phyloP scores from a whole-genome alignment of 805 yeast genomes.

The Kazachstania africana region DNA sequence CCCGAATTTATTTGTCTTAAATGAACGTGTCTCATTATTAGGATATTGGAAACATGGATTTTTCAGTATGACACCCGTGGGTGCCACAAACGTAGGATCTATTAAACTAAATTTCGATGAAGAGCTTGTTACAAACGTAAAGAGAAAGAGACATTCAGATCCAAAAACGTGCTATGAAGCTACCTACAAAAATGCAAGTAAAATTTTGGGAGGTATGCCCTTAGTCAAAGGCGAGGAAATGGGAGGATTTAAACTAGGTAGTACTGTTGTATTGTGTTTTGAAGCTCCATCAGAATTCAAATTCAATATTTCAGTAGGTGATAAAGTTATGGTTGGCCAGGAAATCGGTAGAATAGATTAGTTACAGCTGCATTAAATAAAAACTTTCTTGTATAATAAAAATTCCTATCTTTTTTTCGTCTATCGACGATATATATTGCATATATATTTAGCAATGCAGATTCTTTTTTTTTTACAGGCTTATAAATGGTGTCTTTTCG shows the following conservation, averaged over 20 bases:
- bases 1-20: slow-evolving; percentile 76
- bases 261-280: slow-evolving; percentile 92
- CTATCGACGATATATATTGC: too few species aligned
- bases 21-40: slow-evolving; percentile 88
- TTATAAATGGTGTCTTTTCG: slow-evolving; percentile 5
- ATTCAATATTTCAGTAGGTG: slow-evolving; percentile 61
- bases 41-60: slow-evolving; percentile 97
- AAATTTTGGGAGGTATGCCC: slow-evolving; percentile 74
- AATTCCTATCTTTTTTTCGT: too few species aligned
- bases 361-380: neutral
- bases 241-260: slow-evolving; percentile 94
- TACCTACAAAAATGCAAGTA: slow-evolving; percentile 70
- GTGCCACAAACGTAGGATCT: slow-evolving; percentile 97
- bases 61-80: slow-evolving; percentile 97
- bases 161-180: slow-evolving; percentile 91
- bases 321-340: slow-evolving; percentile 78
- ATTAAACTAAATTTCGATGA: slow-evolving; percentile 86
- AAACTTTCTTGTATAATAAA: too few species aligned
- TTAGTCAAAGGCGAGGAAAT: slow-evolving; percentile 84
- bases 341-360: slow-evolving; percentile 40
- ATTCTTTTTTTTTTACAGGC: neutral
- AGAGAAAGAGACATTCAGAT: slow-evolving; percentile 34
- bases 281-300: slow-evolving; percentile 83
- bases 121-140: slow-evolving; percentile 74
- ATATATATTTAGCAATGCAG: too few species aligned